Evolutionary conservation across 2,329 filamentous ascomycete species (phyloP).

Genomic region (Bipolaris bicolor): DNA sequence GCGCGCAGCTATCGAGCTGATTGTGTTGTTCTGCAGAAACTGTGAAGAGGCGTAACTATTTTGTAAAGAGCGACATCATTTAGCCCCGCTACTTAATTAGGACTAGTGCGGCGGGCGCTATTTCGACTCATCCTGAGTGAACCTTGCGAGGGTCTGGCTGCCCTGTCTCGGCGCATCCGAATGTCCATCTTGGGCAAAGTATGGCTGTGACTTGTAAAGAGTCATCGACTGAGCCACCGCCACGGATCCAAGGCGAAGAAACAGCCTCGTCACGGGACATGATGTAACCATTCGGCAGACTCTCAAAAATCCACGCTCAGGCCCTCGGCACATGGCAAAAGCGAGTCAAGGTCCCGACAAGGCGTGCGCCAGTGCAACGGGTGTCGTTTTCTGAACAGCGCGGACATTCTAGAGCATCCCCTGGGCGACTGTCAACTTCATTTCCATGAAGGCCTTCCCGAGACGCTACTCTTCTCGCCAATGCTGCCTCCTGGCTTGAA

Average conservation of each 20-base stretch:
- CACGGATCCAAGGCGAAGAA: background rate
- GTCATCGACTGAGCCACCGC: conserved; percentile 8
- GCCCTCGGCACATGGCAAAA: conserved; percentile 7
- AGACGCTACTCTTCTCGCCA: background rate
- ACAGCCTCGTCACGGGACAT: background rate
- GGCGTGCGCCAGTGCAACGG: background rate
- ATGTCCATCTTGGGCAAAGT: background rate
- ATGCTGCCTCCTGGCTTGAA: background rate
- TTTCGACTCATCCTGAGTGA: conserved; percentile 38
- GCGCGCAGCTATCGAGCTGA: conserved; percentile 10
- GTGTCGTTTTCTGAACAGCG: background rate
- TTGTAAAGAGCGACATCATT: conserved; percentile 35
- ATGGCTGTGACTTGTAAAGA: conserved; percentile 8
- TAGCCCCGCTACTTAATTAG: conserved; percentile 29
- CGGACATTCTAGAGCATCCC: background rate
- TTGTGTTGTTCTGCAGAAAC: conserved; percentile 28
- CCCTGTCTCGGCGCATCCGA: background rate
- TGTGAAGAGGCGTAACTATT: conserved; percentile 32
- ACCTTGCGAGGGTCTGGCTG: conserved; percentile 6
- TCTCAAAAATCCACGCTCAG: background rate
- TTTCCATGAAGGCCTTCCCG: conserved; percentile 10
- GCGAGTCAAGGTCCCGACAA: background rate
- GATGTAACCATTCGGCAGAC: background rate
- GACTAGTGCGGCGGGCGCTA: conserved; percentile 15
- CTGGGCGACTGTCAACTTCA: background rate